These are phyloP conservation scores for Pharnaceum exiguum DNA, from an alignment of 148 eudicot species.

Conservation along the genomic window DNA sequence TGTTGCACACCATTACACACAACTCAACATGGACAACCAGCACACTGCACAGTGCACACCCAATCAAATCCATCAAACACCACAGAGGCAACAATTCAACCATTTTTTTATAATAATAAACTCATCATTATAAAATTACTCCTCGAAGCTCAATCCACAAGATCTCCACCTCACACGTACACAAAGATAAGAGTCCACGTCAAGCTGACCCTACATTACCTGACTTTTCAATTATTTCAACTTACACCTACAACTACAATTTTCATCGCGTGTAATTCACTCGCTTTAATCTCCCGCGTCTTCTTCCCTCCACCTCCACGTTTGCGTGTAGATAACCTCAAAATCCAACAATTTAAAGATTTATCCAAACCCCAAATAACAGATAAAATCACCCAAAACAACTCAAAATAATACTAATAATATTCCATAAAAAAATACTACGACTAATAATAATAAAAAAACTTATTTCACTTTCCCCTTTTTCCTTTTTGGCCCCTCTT, in stretches of 20 bases:
- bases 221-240: background rate
- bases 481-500: slow-evolving; percentile 13
- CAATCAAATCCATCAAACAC: too few species aligned
- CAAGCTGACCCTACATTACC: slow-evolving; percentile 4
- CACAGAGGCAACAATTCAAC: too few species aligned
- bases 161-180: slow-evolving; percentile 7
- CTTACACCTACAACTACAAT: background rate
- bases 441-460: background rate
- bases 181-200: slow-evolving; percentile 18
- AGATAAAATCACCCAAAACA: background rate
- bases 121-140: background rate
- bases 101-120: too few species aligned
- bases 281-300: background rate
- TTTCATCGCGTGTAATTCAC: background rate
- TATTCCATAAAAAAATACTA: background rate
- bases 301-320: background rate
- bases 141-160: background rate
- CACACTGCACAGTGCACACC: too few species aligned
- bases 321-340: too few species aligned
- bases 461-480: background rate
- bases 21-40: too few species aligned
- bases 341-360: too few species aligned
- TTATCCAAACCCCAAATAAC: too few species aligned
- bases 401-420: too few species aligned
- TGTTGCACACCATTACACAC: too few species aligned